Base-by-base conservation (phyloP, 176 grass and related monocot genomes). In the Bothriochloa decipiens region DNA sequence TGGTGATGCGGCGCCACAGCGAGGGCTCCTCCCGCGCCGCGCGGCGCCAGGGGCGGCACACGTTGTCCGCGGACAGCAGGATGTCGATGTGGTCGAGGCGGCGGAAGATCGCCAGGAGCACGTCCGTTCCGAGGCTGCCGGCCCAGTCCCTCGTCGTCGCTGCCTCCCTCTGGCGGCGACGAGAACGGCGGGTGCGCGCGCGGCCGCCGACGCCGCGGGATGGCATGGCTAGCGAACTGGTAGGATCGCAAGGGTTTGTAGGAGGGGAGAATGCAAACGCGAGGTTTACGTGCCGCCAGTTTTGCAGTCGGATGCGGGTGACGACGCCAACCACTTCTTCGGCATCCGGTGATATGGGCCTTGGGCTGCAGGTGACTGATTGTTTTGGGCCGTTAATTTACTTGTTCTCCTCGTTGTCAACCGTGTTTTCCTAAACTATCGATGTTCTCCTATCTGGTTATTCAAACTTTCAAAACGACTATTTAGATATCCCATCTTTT, bases 1-100 rank as follows among this genome's bases (percentile, higher is more conserved):
- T 5, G 75, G 63, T 32, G 57, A 80, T 73, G 52, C 84, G 84
- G 22, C 57, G 76, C 76, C 68, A 86, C 3, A 86, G 76, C 55
- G 9, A 15, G 25, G 71, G 71, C 47, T 76, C 78, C 26, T 76
- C 78, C 70, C 77, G 32, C 0, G 77, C 42, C n/a, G 3, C 69
- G 28, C 66, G 67, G 12, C 84, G 67, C 68, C 84, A 86, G 26
- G 40, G 20, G 11, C 23, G 33, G 78, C 77, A 86, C 69, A 64
- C 76, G 0, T 6, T 6, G 20, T 78, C 69, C 45, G 32, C 77
- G 7, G 62, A 46, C 7, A 25, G 6, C 10, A 87, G 71, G 17
- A 87, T 7, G n/a, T 81, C 45, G 25, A 6, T 12, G 18, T 75
- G 71, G 18, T 66, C 71, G 2, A 75, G 70, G 25, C 5, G 22